Conservation (phyloP, 2,329 filamentous ascomycete species). For the Fusarium sp. region DNA sequence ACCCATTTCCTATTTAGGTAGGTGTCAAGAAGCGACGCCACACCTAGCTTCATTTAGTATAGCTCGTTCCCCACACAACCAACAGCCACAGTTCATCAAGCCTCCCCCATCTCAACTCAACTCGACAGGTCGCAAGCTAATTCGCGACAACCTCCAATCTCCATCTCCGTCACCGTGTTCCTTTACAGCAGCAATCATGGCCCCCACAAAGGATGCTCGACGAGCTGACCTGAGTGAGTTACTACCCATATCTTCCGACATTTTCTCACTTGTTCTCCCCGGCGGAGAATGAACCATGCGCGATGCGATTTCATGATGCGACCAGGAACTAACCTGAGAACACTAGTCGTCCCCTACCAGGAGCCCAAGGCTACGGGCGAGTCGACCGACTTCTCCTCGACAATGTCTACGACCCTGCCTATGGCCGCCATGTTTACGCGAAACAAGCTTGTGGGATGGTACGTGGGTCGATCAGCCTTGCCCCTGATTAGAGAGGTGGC, state of each 20-base stretch:
- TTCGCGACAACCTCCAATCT: slow-evolving; percentile 37
- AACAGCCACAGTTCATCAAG: slow-evolving; percentile 23
- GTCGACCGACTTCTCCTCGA: slow-evolving; percentile 78
- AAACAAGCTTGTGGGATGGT: slow-evolving; percentile 83
- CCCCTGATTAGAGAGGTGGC: neutral
- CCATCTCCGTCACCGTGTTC: slow-evolving; percentile 19
- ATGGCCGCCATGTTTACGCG: slow-evolving; percentile 87
- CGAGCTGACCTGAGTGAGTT: slow-evolving; percentile 58
- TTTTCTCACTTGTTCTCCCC: neutral
- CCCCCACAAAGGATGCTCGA: slow-evolving; percentile 58
- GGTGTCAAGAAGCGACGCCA: slow-evolving; percentile 22
- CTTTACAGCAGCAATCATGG: slow-evolving; percentile 48
- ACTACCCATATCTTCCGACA: neutral
- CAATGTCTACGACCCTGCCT: slow-evolving; percentile 81
- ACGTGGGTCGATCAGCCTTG: slow-evolving; percentile 41
- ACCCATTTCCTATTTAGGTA: slow-evolving; percentile 32
- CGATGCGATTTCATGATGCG: slow-evolving; percentile 10
- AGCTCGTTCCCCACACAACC: slow-evolving; percentile 28
- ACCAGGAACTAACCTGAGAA: slow-evolving; percentile 19
- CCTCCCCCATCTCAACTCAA: slow-evolving; percentile 14
- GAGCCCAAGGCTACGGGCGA: slow-evolving; percentile 76
- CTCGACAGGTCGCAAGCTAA: slow-evolving; percentile 33
- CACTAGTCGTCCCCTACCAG: slow-evolving; percentile 88
- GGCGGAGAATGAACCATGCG: neutral
- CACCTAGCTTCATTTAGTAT: slow-evolving; percentile 13